phyloP scores from a whole-genome alignment of 78 protist species.

The Dictyostelium capitatum region DNA sequence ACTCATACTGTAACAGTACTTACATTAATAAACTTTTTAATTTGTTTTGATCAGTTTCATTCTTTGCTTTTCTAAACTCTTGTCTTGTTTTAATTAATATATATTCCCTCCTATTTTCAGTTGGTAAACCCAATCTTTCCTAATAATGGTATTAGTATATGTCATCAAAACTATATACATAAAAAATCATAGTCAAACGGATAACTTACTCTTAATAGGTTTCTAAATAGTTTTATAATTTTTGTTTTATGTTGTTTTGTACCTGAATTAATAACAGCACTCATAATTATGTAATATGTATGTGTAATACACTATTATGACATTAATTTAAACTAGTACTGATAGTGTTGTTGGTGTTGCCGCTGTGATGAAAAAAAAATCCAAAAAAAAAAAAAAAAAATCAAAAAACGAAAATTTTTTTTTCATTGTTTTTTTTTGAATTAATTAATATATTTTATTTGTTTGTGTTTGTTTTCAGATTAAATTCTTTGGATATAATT shows the following conservation, averaged over 20 bases:
- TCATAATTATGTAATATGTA: neutral
- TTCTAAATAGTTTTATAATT: slow-evolving; percentile 57
- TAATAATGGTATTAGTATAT: neutral
- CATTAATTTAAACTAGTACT: no score
- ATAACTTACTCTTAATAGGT: slow-evolving; percentile 26
- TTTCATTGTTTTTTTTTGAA: neutral
- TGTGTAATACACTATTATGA: neutral
- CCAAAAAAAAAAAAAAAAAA: no score
- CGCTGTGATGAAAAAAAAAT: no score
- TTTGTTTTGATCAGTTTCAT: slow-evolving; percentile 38
- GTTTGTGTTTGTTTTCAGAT: slow-evolving; percentile 12
- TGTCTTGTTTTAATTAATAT: slow-evolving; percentile 63
- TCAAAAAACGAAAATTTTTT: neutral
- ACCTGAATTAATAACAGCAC: neutral
- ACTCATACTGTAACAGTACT: neutral
- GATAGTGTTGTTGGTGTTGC: no score
- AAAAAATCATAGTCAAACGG: no score
- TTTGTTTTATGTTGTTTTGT: slow-evolving; percentile 44
- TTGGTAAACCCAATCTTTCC: slow-evolving; percentile 67
- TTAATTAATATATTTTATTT: neutral
- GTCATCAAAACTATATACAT: neutral
- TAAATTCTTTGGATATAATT: slow-evolving; percentile 47
- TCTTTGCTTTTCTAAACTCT: slow-evolving; percentile 47
- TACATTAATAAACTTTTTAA: slow-evolving; percentile 64
- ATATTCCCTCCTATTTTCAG: slow-evolving; percentile 72